Percentiles rank a stretch among this genome's conserved stretches.
Conservation (phyloP, 495 filamentous ascomycete genomes). For the Amniculicola lignicola region DNA sequence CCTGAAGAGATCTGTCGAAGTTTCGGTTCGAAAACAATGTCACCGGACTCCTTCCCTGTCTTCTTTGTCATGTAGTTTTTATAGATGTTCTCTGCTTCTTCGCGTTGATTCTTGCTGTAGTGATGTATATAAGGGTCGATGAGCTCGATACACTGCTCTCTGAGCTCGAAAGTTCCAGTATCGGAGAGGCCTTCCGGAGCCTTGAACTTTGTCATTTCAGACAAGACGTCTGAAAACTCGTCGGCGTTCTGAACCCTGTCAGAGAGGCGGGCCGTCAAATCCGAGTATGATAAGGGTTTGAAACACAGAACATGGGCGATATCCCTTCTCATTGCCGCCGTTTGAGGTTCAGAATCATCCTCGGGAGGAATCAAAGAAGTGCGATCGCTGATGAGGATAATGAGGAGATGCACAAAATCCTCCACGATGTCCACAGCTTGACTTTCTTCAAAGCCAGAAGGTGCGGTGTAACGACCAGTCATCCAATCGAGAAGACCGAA, state of each 20-base stretch:
- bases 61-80: slow-evolving; percentile 82
- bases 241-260: slow-evolving; percentile 82
- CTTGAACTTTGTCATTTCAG: slow-evolving; percentile 84
- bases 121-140: slow-evolving; percentile 93
- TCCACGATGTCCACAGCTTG: slow-evolving; percentile 91
- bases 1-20: slow-evolving; percentile 73
- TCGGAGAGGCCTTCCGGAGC: slow-evolving; percentile 88
- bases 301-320: slow-evolving; percentile 94
- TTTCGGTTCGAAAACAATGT: slow-evolving; percentile 92
- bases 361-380: slow-evolving; percentile 70
- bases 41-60: slow-evolving; percentile 71
- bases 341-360: slow-evolving; percentile 61
- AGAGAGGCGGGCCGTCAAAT: slow-evolving; percentile 73
- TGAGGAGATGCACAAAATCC: slow-evolving; percentile 91
- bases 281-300: slow-evolving; percentile 90
- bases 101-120: slow-evolving; percentile 94
- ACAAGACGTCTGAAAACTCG: slow-evolving; percentile 74
- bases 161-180: slow-evolving; percentile 89
- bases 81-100: slow-evolving; percentile 89
- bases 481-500: slow-evolving; percentile 91
- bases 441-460: slow-evolving; percentile 65
- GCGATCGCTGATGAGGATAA: slow-evolving; percentile 85
- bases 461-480: slow-evolving; percentile 68
- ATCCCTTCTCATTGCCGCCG: slow-evolving; percentile 75
- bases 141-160: slow-evolving; percentile 74